These are phyloP conservation scores for Petrea volubilis DNA, from an alignment of 257 asterid genomes.

Conservation along the genomic window DNA sequence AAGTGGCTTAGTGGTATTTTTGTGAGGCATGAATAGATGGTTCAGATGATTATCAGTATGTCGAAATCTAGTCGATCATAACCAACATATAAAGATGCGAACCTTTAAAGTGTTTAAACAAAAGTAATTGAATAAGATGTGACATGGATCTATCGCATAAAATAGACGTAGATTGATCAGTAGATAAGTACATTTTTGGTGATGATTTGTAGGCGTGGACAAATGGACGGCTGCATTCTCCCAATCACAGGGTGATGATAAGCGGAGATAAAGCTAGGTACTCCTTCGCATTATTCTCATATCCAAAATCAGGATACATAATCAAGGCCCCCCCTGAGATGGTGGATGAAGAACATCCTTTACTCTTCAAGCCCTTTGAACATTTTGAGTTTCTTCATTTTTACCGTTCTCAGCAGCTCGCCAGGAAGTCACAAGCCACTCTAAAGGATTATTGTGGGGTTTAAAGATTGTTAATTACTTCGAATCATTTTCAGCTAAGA, in stretches of 20 bases:
- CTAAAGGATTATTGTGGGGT: conserved; percentile 50
- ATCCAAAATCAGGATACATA: conserved; percentile 29
- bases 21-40: too few relatives aligned
- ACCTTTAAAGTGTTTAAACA: background rate
- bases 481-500: too few relatives aligned
- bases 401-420: conserved; percentile 39
- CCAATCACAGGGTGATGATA: conserved; percentile 54
- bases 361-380: conserved; percentile 55
- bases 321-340: conserved; percentile 48
- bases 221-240: conserved; percentile 48
- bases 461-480: too few relatives aligned
- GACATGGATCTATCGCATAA: too few relatives aligned
- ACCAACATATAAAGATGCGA: background rate
- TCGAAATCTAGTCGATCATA: too few relatives aligned
- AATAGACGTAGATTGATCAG: too few relatives aligned
- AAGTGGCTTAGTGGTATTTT: too few relatives aligned
- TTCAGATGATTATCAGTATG: too few relatives aligned
- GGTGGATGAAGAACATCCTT: conserved; percentile 53
- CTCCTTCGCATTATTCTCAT: conserved; percentile 36
- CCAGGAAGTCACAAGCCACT: conserved; percentile 32
- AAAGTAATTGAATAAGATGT: background rate
- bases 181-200: too few relatives aligned
- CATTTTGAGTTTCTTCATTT: conserved; percentile 42
- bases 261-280: conserved; percentile 48
- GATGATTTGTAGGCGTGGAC: conserved; percentile 58